Conservation (phyloP, 257 asterid species). For the Dorcoceras hygrometricum region DNA sequence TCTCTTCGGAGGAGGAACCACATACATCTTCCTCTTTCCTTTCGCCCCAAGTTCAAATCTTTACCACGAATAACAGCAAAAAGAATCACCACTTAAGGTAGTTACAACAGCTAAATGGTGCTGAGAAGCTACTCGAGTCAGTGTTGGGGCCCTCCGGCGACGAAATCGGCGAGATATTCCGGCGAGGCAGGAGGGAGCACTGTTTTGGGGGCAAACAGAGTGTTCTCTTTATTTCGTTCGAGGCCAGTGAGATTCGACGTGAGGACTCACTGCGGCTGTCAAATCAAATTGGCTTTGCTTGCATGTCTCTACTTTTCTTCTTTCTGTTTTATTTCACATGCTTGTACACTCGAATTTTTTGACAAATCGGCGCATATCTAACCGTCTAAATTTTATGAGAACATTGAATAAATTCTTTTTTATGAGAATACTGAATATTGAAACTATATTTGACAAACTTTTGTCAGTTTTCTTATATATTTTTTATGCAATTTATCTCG, state of each 20-base stretch:
- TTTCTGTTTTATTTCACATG: no score
- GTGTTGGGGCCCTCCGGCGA: conserved; percentile 18
- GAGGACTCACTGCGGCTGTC: conserved; percentile 48
- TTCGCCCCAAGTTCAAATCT: conserved; percentile 31
- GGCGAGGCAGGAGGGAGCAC: conserved; percentile 45
- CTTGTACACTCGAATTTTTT: no score
- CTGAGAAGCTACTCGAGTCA: not conserved
- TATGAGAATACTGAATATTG: no score
- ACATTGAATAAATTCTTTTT: no score
- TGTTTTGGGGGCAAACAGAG: conserved; percentile 40
- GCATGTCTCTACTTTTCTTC: no score
- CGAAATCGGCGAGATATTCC: conserved; percentile 29
- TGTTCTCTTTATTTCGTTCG: conserved; percentile 23
- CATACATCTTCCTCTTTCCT: conserved; percentile 52
- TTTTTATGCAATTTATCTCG: no score
- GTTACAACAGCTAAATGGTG: conserved; percentile 6
- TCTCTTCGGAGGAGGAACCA: conserved; percentile 81
- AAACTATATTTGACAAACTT: no score
- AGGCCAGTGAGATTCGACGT: conserved; percentile 34
- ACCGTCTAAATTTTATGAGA: no score
- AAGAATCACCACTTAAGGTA: not conserved
- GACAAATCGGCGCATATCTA: no score
- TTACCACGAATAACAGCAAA: conserved; percentile 24
- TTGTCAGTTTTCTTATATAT: no score
- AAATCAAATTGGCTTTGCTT: conserved; percentile 37